Conservation (phyloP, 1,284 basidiomycete species). For the Marasmius oreades region DNA sequence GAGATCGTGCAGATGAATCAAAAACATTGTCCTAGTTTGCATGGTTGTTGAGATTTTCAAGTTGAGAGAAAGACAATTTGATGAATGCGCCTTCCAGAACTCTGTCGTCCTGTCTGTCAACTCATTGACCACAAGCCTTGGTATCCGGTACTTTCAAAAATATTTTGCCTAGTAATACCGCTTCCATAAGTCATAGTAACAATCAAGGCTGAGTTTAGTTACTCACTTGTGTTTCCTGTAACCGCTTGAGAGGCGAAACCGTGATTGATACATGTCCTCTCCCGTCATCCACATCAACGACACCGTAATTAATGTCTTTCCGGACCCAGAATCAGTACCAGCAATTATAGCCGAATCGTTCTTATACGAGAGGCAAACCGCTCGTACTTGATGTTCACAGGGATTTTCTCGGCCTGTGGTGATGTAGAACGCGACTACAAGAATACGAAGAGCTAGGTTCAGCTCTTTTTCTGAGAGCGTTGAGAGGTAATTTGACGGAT, state of each 20-base stretch:
- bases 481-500: background rate
- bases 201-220: background rate
- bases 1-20: no score
- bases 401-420: background rate
- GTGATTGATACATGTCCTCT: background rate
- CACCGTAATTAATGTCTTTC: background rate
- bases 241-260: background rate
- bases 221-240: background rate
- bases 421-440: background rate
- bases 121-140: background rate
- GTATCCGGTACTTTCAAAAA: background rate
- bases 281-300: background rate
- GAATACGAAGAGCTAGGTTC: background rate
- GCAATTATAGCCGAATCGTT: background rate
- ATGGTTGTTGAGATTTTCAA: no score
- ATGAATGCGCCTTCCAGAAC: background rate
- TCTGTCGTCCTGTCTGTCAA: background rate
- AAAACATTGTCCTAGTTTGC: no score
- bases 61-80: no score
- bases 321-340: background rate
- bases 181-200: background rate
- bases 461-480: background rate
- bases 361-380: background rate
- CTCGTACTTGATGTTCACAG: background rate
- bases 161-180: background rate